Percentiles rank a stretch among this genome's conserved stretches.
Evolutionary conservation across 768 basidiomycete species (phyloP).

Genomic region (Rhodotorula babjevae): DNA sequence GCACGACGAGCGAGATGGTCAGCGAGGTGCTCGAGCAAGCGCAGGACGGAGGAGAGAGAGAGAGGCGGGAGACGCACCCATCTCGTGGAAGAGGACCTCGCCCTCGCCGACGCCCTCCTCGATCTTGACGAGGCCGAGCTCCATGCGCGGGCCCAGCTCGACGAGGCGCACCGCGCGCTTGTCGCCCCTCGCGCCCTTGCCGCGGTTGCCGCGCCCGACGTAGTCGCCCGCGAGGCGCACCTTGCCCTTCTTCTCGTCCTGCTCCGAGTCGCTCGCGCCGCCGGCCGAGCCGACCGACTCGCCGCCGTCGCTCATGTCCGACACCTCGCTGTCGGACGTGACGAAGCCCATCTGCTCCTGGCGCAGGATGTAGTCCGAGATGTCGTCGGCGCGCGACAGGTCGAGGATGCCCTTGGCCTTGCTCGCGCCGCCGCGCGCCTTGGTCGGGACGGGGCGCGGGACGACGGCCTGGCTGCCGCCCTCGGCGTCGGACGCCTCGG

Average conservation of each 20-base stretch:
- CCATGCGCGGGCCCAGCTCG: constrained; percentile 93
- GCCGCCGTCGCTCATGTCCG: constrained; percentile 50
- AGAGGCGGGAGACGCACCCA: constrained; percentile 58
- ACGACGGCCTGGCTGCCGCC: neutral
- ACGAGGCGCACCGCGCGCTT: constrained; percentile 84
- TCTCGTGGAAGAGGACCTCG: constrained; percentile 86
- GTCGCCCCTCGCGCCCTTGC: constrained; percentile 58
- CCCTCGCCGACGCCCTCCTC: constrained; percentile 91
- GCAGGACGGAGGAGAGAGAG: too few species aligned
- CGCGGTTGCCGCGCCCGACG: constrained; percentile 84
- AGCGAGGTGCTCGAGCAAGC: too few species aligned
- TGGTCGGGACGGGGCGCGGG: constrained; percentile 1
- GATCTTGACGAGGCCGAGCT: constrained; percentile 86
- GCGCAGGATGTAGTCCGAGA: constrained; percentile 87
- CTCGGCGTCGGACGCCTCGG: constrained; percentile 29
- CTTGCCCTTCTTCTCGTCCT: constrained; percentile 57
- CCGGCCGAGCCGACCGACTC: constrained; percentile 59
- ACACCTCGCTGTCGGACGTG: constrained; percentile 52
- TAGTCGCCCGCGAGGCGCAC: constrained; percentile 87
- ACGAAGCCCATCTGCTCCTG: constrained; percentile 51
- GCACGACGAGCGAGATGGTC: neutral
- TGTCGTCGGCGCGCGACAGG: constrained; percentile 83
- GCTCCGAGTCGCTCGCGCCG: constrained; percentile 56
- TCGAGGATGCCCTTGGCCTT: constrained; percentile 56
- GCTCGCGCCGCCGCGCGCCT: constrained; percentile 9